Evolutionary conservation across 2,329 filamentous ascomycete genomes (phyloP).

Genomic region (Aspergillaceae sp.): DNA sequence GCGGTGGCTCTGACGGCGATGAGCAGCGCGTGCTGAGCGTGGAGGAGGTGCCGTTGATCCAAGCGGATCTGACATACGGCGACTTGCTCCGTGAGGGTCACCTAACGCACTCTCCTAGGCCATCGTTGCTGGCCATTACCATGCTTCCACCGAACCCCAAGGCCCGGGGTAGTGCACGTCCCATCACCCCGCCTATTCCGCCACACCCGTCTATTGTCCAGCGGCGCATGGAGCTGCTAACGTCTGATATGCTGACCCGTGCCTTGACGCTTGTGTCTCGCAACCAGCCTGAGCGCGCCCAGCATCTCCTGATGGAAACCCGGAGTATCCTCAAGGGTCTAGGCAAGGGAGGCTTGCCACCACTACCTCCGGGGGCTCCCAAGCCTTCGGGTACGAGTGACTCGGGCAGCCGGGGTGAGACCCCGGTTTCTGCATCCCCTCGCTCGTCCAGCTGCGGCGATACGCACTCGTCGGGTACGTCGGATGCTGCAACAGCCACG

Average conservation of each 20-base stretch:
- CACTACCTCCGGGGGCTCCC: slow-evolving; percentile 54
- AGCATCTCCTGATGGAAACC: slow-evolving; percentile 87
- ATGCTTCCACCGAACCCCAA: slow-evolving; percentile 66
- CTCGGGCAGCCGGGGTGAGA: slow-evolving; percentile 30
- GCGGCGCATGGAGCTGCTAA: slow-evolving; percentile 91
- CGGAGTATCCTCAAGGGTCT: slow-evolving; percentile 91
- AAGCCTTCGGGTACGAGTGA: slow-evolving; percentile 40
- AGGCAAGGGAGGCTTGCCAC: slow-evolving; percentile 87
- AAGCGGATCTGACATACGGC: slow-evolving; percentile 87
- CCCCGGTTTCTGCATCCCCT: slow-evolving; percentile 31
- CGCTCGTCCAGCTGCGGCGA: slow-evolving; percentile 28
- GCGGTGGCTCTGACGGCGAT: slow-evolving; percentile 77
- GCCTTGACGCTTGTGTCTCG: slow-evolving; percentile 84
- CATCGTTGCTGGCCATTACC: slow-evolving; percentile 86
- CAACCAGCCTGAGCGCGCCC: slow-evolving; percentile 85
- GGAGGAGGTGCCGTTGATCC: slow-evolving; percentile 89
- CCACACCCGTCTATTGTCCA: slow-evolving; percentile 94
- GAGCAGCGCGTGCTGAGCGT: slow-evolving; percentile 76
- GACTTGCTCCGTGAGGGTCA: slow-evolving; percentile 87
- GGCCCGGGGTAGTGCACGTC: slow-evolving; percentile 47
- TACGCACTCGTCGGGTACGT: slow-evolving; percentile 23
- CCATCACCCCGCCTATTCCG: slow-evolving; percentile 70
- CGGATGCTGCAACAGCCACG: slow-evolving; percentile 39
- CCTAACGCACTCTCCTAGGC: slow-evolving; percentile 74
- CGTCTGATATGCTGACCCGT: slow-evolving; percentile 93